Evolutionary conservation across 2,329 filamentous ascomycete genomes (phyloP), one percentile per base, ranked within the genome.

Genomic region (Tolypocladium paradoxum): DNA sequence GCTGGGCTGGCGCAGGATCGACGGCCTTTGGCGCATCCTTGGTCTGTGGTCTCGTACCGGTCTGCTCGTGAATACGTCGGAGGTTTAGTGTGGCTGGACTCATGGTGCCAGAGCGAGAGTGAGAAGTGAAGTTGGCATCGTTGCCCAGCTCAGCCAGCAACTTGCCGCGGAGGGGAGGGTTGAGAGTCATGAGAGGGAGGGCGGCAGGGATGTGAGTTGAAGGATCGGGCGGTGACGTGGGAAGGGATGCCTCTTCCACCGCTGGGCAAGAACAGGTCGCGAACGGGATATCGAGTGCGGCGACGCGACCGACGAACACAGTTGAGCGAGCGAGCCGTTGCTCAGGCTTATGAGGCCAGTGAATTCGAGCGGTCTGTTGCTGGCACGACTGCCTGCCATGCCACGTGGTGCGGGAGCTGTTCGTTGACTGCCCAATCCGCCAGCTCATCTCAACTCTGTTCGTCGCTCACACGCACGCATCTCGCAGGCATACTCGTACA

Each of bases 51-150:
- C 72, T 75, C 61, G 74, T 70, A 55, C 73, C 74, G 62, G 80
- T 81, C 82, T 85, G 82, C 70, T 81, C 73, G 63, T 78, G 75
- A 57, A 84, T 70, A 75, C 76, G 78, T 73, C 78, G 75, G 64
- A 85, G 79, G 68, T 76, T 84, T 76, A 83, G 79, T 72, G 75
- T 73, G 56, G 81, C 81, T 70, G 74, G 74, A 74, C 76, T 83
- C 55, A 73, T 69, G 61, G 70, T 67, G 55, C 68, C 70, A 53
- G 58, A 55, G 33, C 53, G 50, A 38, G 56, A 43, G 50, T 69
- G 62, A 33, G 66, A 61, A 29, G 61, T 66, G 62, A 61, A 64
- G 57, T 58, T 58, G 53, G 59, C 56, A 40, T 58, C 60, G 33
- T 61, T 58, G 36, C 60, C 61, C 56, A 59, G 55, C 48, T 61